Evolutionary conservation across 768 basidiomycete genomes (phyloP), one percentile per base, ranked within the genome.

Genomic region (Pleurotus platypus): DNA sequence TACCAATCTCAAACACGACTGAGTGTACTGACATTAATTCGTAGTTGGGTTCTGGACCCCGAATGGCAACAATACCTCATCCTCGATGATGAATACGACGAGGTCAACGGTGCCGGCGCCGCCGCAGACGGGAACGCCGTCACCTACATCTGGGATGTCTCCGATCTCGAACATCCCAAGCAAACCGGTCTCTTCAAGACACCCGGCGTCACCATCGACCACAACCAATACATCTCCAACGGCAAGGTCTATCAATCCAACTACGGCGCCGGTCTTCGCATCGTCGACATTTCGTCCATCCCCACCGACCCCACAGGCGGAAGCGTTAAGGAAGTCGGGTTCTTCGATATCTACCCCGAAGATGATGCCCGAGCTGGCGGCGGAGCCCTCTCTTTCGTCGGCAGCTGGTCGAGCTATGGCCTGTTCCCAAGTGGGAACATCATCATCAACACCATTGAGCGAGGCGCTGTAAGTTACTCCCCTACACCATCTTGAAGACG

Each of bases 81-180:
- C 24, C 58, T 69, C 15, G 66, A 71, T 49, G 70, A 71, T 42
- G 70, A 71, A 46, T 48, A 61, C 43, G 70, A 69, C 40, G 68
- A 69, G 57, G 49, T 55, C 35, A 40, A 59, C 39, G 40, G 40
- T 12, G 58, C 54, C 18, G 63, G 63, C 12, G 56, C 58, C 45
- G 68, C 68, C 37, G 55, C 60, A 47, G 63, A 69, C 56, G 56
- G 60, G 37, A 57, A 60, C 46, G 62, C 64, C 5, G 65, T 66
- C 46, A 67, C 70, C 3, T 69, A 67, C 58, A 68, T 71, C 53
- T 71, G 70, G 70, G 66, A 71, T 54, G 66, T 71, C 59, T 58
- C 59, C 26, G 46, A 66, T 55, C 66, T 69, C 55, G 51, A 57
- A n/a, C 49, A 61, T 27, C 70, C 69, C 16, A 60, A 62, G 22